Conservation (phyloP, 257 asterid genomes). For the Penstemon barbatus region DNA sequence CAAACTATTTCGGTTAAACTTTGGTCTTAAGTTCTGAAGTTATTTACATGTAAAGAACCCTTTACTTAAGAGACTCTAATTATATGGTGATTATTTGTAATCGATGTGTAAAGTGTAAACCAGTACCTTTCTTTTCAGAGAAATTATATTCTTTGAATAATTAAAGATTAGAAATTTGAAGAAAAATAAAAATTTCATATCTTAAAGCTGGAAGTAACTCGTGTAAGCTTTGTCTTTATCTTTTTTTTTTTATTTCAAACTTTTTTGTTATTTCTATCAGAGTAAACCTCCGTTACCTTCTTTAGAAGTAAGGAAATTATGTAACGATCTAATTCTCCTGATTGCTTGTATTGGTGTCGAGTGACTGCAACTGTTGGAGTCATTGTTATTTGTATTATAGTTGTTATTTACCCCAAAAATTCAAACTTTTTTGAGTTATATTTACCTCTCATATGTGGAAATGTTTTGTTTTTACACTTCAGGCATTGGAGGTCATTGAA, state of each 20-base stretch:
- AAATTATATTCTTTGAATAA: not conserved
- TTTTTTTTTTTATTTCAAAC: not conserved
- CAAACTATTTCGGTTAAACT: not conserved
- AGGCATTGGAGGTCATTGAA: slow-evolving; percentile 87
- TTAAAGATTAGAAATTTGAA: not conserved
- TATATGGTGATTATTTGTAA: not conserved
- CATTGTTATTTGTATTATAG: too few species aligned
- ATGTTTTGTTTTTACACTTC: slow-evolving; percentile 15
- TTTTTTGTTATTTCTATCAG: not conserved
- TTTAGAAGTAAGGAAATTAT: not conserved
- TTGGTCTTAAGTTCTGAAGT: not conserved
- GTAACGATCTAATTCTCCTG: not conserved
- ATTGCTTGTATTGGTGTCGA: not conserved
- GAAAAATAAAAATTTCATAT: not conserved
- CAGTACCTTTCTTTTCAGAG: not conserved
- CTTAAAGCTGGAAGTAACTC: not conserved
- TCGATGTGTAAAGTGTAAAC: not conserved
- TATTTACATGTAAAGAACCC: not conserved
- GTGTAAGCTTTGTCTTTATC: not conserved
- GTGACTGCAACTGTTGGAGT: not conserved
- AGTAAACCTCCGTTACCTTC: not conserved
- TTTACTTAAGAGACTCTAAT: not conserved
- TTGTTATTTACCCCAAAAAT: not conserved
- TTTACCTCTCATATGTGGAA: not conserved
- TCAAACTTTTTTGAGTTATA: not conserved